Evolutionary conservation across 768 basidiomycete species (phyloP).

Genomic region (Suillus decipiens): DNA sequence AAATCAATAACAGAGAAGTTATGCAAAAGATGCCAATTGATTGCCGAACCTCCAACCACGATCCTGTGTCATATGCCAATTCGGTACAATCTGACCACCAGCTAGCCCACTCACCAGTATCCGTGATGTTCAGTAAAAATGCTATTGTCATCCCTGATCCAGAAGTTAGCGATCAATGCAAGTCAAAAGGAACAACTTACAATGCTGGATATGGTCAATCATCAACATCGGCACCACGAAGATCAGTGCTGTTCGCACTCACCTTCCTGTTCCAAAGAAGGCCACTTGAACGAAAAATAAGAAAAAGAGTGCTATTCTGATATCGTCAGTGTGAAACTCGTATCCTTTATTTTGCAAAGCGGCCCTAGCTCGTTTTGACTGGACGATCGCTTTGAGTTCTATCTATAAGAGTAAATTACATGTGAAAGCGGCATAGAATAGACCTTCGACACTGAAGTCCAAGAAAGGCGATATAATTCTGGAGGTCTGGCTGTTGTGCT

Average conservation of each 20-base stretch:
- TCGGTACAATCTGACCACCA: not conserved
- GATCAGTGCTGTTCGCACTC: conserved; percentile 35
- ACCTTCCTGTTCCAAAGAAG: conserved; percentile 87
- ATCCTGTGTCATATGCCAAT: conserved; percentile 45
- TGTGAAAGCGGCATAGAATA: conserved; percentile 76
- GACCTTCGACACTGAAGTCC: conserved; percentile 75
- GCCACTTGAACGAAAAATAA: conserved; percentile 86
- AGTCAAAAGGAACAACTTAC: conserved; percentile 34
- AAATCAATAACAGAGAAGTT: conserved; percentile 73
- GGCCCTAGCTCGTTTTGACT: conserved; percentile 10
- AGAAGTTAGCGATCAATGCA: conserved; percentile 14
- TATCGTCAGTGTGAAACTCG: conserved; percentile 57
- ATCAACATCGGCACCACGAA: not conserved
- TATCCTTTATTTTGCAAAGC: conserved; percentile 29
- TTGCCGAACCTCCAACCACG: conserved; percentile 89
- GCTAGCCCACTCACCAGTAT: conserved; percentile 55
- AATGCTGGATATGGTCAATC: conserved; percentile 45
- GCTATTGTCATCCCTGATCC: conserved; percentile 72
- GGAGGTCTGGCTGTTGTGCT: conserved; percentile 42
- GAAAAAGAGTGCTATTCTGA: conserved; percentile 79
- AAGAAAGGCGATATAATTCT: conserved; percentile 67
- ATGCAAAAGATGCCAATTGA: conserved; percentile 89
- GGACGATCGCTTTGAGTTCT: conserved; percentile 50
- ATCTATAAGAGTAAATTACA: conserved; percentile 68
- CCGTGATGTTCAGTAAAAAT: conserved; percentile 83